Percentiles rank a stretch among this genome's conserved stretches.
Conservation (phyloP, 2,329 filamentous ascomycete genomes). For the Bipolaris gigantea region DNA sequence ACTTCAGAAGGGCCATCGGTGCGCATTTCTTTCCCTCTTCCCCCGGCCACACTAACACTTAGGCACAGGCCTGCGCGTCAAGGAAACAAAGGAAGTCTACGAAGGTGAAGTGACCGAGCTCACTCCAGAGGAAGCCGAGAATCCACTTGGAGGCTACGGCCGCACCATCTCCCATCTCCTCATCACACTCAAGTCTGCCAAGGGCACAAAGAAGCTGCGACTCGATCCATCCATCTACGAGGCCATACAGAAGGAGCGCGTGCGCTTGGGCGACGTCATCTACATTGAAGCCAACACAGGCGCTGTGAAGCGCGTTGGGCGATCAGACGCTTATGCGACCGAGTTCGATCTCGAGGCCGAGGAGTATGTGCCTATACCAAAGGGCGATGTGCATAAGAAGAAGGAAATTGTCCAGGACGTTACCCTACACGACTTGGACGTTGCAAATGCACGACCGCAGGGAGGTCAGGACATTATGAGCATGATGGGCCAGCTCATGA, state of each 20-base stretch:
- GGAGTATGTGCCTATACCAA: slow-evolving; percentile 97
- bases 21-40: slow-evolving; percentile 18
- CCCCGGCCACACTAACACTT: slow-evolving; percentile 5
- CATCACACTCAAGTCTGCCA: slow-evolving; percentile 91
- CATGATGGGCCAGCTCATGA: slow-evolving; percentile 99
- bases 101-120: slow-evolving; percentile 98
- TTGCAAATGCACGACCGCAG: slow-evolving; percentile 92
- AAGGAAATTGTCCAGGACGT: slow-evolving; percentile 99
- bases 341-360: slow-evolving; percentile 99
- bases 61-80: slow-evolving; percentile 72
- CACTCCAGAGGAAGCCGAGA: slow-evolving; percentile 96
- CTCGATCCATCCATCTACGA: slow-evolving; percentile 98
- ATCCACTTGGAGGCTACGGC: slow-evolving; percentile 93
- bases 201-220: slow-evolving; percentile 96
- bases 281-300: slow-evolving; percentile 99
- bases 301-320: slow-evolving; percentile 93
- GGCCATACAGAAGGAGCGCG: slow-evolving; percentile 96
- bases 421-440: slow-evolving; percentile 92
- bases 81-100: slow-evolving; percentile 98
- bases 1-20: slow-evolving; percentile 95
- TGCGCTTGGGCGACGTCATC: slow-evolving; percentile 94
- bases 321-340: slow-evolving; percentile 95
- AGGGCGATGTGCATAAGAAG: slow-evolving; percentile 99
- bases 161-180: slow-evolving; percentile 96
- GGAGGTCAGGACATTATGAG: slow-evolving; percentile 99